Evolutionary conservation across 257 asterid genomes (phyloP), one percentile per base, ranked within the genome.

Genomic region (Ocimum tenuiflorum): DNA sequence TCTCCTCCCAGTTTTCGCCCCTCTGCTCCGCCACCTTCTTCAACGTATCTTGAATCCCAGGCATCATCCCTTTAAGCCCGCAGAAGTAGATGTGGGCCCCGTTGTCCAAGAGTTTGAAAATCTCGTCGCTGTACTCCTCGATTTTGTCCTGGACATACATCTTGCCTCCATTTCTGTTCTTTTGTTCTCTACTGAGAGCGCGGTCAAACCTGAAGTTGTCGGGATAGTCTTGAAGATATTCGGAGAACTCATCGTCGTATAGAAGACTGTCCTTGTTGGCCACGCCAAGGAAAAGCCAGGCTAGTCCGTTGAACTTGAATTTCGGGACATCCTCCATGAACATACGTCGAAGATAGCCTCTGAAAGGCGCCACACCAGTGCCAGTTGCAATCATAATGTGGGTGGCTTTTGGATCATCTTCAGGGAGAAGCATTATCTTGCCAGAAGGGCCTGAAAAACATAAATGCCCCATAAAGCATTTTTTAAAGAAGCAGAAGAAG

Each of bases 211-310:
- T 71, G 88, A 92, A 92, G 63, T 92, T 75, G 29, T 76, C 90
- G 3, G 99, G 96, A 42, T 87, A 65, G 70, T 87, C 94, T 49
- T 48, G 17, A 11, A 87, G 87, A 68, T 92, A 92, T 62, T 84
- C 68, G 63, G 88, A 78, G 88, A 89, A 92, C 72, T 92, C 99
- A 0, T 87, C 94, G 1, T 92, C 90, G 12, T 92, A 92, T 11
- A 92, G 83, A 52, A 92, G 97, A 65, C 96, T 92, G 59, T 92
- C 97, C 6, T 24, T 71, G 77, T 89, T 92, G 41, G 97, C 99
- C 47, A 92, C 99, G 53, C 99, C 99, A 39, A 89, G 95, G 85
- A 92, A 92, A 70, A 92, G 97, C 97, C 99, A 92, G 49, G 96
- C 95, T 10, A 89, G 90, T 63, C 97, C 99, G 13, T 71, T 69